Evolutionary conservation across 2,329 filamentous ascomycete species (phyloP), one percentile per base, ranked within the genome.

Genomic region (Calcarisporium arbuscula): DNA sequence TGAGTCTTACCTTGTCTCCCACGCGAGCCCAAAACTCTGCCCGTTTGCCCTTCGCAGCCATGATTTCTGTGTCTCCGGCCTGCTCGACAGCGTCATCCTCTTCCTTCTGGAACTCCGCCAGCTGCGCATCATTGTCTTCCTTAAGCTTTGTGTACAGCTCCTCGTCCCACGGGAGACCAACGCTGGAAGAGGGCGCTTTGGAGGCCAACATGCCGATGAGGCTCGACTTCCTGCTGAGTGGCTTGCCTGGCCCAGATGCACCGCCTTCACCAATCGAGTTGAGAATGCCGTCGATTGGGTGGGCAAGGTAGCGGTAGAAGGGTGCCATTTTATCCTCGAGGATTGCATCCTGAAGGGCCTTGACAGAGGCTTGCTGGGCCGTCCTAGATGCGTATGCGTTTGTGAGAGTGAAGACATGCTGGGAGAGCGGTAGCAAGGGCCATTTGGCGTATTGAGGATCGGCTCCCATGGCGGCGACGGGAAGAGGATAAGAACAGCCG

Each of bases 21-120:
- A 96, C 86, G 47, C 87, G 79, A 41, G 94, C 90, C 75, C 86
- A 95, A 62, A 95, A 94, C 62, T 98, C 92, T 40, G 92, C 92
- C 52, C 89, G 77, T 74, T 96, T 96, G 49, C 89, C 89, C 62
- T 85, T 80, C 47, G 89, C 92, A 36, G 87, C 85, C 64, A 90
- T 81, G 46, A 98, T 80, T 66, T 98, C 92, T 10, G 87, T 95
- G 54, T 98, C 92, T 36, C 92, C 92, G 40, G 90, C 90, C 62
- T 94, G 89, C 72, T 98, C 92, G 26, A 84, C 82, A 8, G 92
- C 92, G 57, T 98, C 89, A 42, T 95, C 90, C 60, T 90, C 82
- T 61, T 92, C 85, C 62, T 88, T 88, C 64, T 89, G 80, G 52
- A 84, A 78, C 33, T 67, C 73, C 46, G 84, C 82, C 30, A 90